Evolutionary conservation across 306 rosid genomes (phyloP).

Genomic region (Casuarina glauca): DNA sequence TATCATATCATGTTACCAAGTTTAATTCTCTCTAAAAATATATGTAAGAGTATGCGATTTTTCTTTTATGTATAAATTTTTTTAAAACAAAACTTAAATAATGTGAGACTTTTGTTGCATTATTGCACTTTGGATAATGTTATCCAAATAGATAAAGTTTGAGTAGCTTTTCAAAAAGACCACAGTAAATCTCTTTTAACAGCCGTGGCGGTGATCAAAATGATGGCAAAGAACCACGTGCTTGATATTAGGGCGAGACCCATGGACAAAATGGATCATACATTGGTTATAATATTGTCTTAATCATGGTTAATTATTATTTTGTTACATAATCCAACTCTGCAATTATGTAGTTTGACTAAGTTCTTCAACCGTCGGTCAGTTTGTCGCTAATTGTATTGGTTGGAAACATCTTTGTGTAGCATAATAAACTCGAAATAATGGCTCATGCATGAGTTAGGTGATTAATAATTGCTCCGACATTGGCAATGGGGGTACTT

Average conservation of each 20-base stretch:
- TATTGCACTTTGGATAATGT: not conserved
- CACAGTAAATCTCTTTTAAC: not conserved
- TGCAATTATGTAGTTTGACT: constrained; percentile 21
- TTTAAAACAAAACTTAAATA: too few relatives aligned
- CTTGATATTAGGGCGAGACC: not conserved
- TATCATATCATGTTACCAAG: too few relatives aligned
- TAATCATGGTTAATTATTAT: constrained; percentile 25
- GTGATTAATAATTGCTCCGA: not conserved
- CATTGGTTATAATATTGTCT: constrained; percentile 23
- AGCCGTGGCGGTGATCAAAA: constrained; percentile 21
- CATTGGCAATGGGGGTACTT: constrained; percentile 6
- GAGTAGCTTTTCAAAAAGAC: not conserved
- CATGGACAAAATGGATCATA: constrained; percentile 12
- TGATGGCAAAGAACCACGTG: constrained; percentile 27
- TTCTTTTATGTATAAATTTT: too few relatives aligned
- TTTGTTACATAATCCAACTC: constrained; percentile 22
- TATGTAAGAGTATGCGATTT: too few relatives aligned
- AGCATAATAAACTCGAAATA: not conserved
- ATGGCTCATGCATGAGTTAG: not conserved
- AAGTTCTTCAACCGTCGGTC: constrained; percentile 1
- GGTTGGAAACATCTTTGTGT: not conserved
- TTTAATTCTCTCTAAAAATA: too few relatives aligned
- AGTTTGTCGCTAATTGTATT: constrained; percentile 17
- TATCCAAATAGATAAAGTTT: not conserved
- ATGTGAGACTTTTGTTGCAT: too few relatives aligned